Conservation (phyloP, 345 rosid species). For the Salix viminalis region DNA sequence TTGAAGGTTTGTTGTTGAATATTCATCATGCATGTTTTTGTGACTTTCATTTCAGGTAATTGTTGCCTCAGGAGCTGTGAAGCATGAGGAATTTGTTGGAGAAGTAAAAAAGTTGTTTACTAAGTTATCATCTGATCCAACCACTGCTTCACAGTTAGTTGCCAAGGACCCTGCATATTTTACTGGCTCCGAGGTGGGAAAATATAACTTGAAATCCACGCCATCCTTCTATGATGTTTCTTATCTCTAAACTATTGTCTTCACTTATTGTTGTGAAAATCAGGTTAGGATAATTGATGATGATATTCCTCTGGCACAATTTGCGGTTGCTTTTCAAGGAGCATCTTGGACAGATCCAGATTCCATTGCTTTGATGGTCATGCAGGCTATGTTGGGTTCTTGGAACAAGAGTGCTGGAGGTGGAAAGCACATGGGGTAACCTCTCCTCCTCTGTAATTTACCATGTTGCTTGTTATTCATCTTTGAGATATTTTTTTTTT, state of each 20-base stretch:
- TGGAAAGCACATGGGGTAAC: constrained; percentile 99
- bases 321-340: constrained; percentile 94
- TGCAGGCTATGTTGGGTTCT: constrained; percentile 98
- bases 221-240: neutral
- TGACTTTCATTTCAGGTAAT: constrained; percentile 55
- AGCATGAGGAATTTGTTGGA: constrained; percentile 93
- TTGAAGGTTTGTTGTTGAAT: neutral
- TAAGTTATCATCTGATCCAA: constrained; percentile 76
- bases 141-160: constrained; percentile 78
- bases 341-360: constrained; percentile 99
- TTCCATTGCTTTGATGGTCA: constrained; percentile 89
- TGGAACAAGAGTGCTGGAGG: constrained; percentile 84
- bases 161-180: constrained; percentile 78
- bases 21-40: neutral
- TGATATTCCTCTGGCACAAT: constrained; percentile 93
- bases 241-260: neutral
- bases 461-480: neutral
- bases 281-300: constrained; percentile 96
- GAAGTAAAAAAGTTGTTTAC: constrained; percentile 78
- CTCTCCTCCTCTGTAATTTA: neutral
- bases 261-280: neutral
- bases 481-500: neutral
- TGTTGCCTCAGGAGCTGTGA: constrained; percentile 95
- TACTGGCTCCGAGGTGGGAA: constrained; percentile 92
- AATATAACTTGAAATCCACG: constrained; percentile 3